phyloP scores from a whole-genome alignment of 306 rosid species.

The Quercus agrifolia region DNA sequence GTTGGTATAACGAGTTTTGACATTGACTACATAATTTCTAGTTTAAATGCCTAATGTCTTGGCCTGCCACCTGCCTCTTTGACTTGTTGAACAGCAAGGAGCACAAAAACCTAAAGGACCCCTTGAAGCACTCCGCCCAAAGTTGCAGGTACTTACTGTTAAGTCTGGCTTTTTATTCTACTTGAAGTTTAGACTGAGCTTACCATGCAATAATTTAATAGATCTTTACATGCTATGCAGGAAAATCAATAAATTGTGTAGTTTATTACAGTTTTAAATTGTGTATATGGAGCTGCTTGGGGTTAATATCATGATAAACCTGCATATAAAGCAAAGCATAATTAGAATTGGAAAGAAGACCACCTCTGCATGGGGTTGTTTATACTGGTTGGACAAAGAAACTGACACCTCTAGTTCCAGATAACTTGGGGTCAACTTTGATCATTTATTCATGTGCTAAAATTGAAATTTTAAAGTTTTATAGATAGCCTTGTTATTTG shows the following conservation, averaged over 20 bases:
- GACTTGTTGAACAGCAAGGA: conserved; percentile 60
- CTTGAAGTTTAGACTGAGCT: background rate
- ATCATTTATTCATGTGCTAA: background rate
- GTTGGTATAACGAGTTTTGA: background rate
- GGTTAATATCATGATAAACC: background rate
- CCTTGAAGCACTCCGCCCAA: conserved; percentile 95
- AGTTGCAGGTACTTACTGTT: conserved; percentile 71
- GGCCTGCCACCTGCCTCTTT: conserved; percentile 8
- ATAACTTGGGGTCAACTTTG: background rate
- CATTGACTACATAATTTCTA: conserved; percentile 10
- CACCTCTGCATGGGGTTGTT: background rate
- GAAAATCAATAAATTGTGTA: too few relatives aligned
- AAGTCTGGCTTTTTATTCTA: background rate
- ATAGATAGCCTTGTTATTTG: background rate
- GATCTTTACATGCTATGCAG: background rate
- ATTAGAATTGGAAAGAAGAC: background rate
- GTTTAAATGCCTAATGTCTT: conserved; percentile 21
- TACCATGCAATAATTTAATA: background rate
- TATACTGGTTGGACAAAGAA: background rate
- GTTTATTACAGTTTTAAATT: background rate
- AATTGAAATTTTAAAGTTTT: background rate
- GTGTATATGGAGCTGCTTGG: background rate
- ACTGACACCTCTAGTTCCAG: background rate
- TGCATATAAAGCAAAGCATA: background rate
- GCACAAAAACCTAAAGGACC: conserved; percentile 96